phyloP scores from a whole-genome alignment of 768 basidiomycete genomes.

The Suillus variegatus region DNA sequence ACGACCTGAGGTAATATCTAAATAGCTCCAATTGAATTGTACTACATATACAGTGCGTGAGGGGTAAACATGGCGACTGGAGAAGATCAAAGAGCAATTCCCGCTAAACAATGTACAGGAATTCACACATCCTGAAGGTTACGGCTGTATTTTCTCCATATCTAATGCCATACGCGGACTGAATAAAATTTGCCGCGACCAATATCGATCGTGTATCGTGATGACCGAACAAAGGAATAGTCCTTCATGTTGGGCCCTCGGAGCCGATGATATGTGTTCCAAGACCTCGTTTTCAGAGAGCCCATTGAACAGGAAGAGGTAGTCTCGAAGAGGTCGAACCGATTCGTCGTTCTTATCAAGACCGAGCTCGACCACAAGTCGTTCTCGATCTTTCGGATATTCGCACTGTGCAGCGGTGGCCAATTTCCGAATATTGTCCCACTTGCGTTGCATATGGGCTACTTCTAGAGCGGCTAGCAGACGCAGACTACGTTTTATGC shows the following conservation, averaged over 20 bases:
- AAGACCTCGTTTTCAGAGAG: background rate
- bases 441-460: background rate
- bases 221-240: background rate
- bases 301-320: background rate
- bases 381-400: background rate
- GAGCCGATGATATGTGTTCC: background rate
- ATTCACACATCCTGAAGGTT: background rate
- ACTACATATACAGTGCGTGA: too few relatives aligned
- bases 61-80: too few relatives aligned
- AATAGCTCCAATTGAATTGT: too few relatives aligned
- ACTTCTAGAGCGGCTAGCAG: background rate
- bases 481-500: conserved; percentile 1
- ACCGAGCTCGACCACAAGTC: background rate
- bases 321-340: conserved; percentile 1
- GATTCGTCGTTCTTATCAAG: background rate
- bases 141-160: background rate
- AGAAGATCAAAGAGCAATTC: too few relatives aligned
- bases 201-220: background rate
- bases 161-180: background rate
- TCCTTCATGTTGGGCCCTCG: background rate
- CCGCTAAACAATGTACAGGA: too few relatives aligned
- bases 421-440: background rate
- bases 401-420: background rate
- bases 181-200: background rate
- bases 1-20: background rate